Percentiles rank a stretch among this genome's conserved stretches.
Conservation (phyloP, 2,329 filamentous ascomycete species). For the Tolypocladium album region DNA sequence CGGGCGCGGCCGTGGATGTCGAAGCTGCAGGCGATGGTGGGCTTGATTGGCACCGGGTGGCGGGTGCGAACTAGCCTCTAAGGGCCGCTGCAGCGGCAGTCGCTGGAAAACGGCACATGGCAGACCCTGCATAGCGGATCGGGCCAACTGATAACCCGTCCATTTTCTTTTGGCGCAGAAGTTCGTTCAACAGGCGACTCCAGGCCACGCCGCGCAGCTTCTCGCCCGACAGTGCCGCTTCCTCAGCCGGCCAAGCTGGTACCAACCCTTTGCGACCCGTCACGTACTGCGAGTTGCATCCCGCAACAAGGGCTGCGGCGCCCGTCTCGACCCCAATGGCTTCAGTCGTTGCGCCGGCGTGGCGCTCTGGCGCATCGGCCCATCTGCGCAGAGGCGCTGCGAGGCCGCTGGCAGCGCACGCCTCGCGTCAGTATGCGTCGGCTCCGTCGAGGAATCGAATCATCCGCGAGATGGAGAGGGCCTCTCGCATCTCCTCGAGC, state of each 20-base stretch:
- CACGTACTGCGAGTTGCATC: neutral
- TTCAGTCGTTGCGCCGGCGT: constrained; percentile 6
- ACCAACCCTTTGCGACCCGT: neutral
- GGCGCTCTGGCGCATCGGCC: constrained; percentile 10
- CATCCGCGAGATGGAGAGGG: constrained; percentile 17
- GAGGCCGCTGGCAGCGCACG: constrained; percentile 10
- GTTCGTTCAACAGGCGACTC: neutral
- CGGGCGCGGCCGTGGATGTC: neutral
- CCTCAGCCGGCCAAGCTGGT: neutral
- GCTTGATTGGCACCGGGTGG: neutral
- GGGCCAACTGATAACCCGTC: neutral
- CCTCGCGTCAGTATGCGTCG: constrained; percentile 12
- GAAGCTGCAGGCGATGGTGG: neutral
- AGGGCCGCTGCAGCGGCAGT: neutral
- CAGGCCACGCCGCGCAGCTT: neutral
- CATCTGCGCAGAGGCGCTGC: constrained; percentile 9
- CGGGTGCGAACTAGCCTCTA: neutral
- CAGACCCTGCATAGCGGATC: neutral
- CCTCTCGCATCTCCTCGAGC: constrained; percentile 9
- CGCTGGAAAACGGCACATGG: neutral
- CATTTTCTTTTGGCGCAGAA: neutral
- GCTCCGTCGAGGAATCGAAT: constrained; percentile 14
- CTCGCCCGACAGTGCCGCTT: neutral
- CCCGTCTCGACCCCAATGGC: constrained; percentile 2
- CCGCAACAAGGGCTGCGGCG: neutral